Percentiles rank a stretch among this genome's conserved stretches.
Evolutionary conservation across 768 basidiomycete species (phyloP).

Genomic region (Hydnomerulius pinastri): DNA sequence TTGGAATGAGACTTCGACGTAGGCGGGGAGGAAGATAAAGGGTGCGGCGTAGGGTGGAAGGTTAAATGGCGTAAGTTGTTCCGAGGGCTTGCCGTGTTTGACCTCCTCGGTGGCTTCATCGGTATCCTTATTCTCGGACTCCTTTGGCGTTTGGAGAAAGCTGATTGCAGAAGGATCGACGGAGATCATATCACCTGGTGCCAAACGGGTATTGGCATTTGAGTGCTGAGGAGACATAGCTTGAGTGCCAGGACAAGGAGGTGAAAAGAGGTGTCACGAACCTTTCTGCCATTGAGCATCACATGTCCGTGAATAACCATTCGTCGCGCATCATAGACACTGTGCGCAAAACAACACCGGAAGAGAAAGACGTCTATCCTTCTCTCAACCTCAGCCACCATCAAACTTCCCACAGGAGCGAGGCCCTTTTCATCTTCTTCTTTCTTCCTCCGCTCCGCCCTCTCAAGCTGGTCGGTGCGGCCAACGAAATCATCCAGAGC

Average conservation of each 20-base stretch:
- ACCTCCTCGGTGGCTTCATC: conserved; percentile 1
- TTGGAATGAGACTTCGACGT: conserved; percentile 80
- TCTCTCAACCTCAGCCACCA: conserved; percentile 94
- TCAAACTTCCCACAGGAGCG: conserved; percentile 92
- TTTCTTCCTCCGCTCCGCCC: conserved; percentile 46
- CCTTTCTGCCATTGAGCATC: conserved; percentile 86
- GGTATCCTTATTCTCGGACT: conserved; percentile 13
- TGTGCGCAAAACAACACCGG: conserved; percentile 82
- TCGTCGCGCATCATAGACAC: conserved; percentile 86
- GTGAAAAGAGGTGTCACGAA: conserved; percentile 36
- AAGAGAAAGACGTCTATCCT: conserved; percentile 92
- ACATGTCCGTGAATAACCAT: conserved; percentile 88
- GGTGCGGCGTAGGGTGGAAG: conserved; percentile 88
- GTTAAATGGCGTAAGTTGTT: conserved; percentile 68
- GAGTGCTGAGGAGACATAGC: conserved; percentile 54
- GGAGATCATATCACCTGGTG: conserved; percentile 93
- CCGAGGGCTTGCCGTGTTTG: conserved; percentile 3
- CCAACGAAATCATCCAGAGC: conserved; percentile 60
- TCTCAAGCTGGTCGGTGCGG: conserved; percentile 45
- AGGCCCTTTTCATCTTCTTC: conserved; percentile 62
- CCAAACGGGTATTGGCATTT: conserved; percentile 83
- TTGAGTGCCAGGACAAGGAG: not conserved
- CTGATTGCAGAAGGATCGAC: conserved; percentile 81
- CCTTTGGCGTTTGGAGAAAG: conserved; percentile 54
- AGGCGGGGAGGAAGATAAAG: conserved; percentile 91